Conservation (phyloP, 495 filamentous ascomycete species). For the Cladorrhinum samala region DNA sequence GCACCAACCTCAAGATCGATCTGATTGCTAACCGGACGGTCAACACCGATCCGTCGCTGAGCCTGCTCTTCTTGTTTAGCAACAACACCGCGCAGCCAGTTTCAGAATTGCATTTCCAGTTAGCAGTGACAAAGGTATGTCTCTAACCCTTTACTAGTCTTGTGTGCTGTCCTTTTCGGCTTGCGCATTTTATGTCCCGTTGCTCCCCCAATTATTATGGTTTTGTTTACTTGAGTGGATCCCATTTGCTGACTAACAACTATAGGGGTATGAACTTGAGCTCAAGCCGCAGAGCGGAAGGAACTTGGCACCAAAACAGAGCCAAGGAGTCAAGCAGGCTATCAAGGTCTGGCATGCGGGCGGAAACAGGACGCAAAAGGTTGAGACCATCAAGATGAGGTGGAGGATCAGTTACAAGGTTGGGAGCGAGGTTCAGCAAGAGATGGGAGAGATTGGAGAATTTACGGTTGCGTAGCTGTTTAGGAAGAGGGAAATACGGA, state of each 20-base stretch:
- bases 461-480: conserved; percentile 59
- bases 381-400: conserved; percentile 72
- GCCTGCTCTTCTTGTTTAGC: conserved; percentile 65
- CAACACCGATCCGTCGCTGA: conserved; percentile 49
- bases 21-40: conserved; percentile 40
- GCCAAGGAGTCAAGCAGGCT: conserved; percentile 72
- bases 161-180: too few species aligned
- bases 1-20: conserved; percentile 47
- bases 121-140: conserved; percentile 84
- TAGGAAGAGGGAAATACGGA: too few species aligned
- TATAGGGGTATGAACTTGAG: conserved; percentile 69
- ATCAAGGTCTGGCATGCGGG: conserved; percentile 65
- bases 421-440: conserved; percentile 52
- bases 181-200: too few species aligned
- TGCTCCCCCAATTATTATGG: not conserved
- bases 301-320: conserved; percentile 63
- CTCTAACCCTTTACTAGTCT: not conserved
- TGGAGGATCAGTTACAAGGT: conserved; percentile 81
- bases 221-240: conserved; percentile 2
- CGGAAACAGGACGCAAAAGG: conserved; percentile 57
- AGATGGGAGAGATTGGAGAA: conserved; percentile 85
- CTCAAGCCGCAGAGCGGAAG: conserved; percentile 80
- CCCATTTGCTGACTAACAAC: not conserved
- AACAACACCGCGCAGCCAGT: conserved; percentile 68
- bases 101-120: conserved; percentile 77